A percentile compares a stretch with the other conserved stretches of the same genome.
These are phyloP conservation scores for Arabis hirsuta DNA, from an alignment of 345 rosid genomes.

Conservation along the genomic window DNA sequence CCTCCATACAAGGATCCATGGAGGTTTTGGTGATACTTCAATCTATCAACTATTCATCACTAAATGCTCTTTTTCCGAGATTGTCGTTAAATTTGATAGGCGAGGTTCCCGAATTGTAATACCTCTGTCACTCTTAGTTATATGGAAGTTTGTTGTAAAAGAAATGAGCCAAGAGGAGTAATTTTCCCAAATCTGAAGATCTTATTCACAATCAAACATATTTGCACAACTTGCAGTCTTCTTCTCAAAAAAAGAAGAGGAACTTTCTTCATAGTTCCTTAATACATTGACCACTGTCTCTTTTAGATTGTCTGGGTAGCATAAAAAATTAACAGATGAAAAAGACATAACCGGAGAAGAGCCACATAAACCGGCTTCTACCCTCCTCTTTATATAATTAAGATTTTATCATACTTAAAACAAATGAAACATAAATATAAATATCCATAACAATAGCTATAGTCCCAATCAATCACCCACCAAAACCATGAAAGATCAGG, in stretches of 20 bases:
- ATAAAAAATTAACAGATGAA: conserved; percentile 15
- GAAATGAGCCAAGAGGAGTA: conserved; percentile 4
- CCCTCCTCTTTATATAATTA: conserved; percentile 32
- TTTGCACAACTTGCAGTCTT: neutral
- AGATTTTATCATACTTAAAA: conserved; percentile 18
- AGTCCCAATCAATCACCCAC: conserved; percentile 28
- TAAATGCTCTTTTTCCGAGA: neutral
- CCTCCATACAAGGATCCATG: conserved; percentile 98
- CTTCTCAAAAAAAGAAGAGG: neutral
- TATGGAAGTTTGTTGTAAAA: conserved; percentile 1
- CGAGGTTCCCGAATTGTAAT: conserved; percentile 2
- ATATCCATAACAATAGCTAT: conserved; percentile 19
- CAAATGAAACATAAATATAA: conserved; percentile 25
- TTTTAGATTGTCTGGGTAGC: conserved; percentile 12
- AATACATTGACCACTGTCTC: no score
- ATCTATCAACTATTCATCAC: conserved; percentile 10
- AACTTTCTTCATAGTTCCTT: neutral
- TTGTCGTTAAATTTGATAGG: conserved; percentile 24
- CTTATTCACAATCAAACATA: conserved; percentile 1
- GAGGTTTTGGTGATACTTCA: conserved; percentile 86
- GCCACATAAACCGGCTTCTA: conserved; percentile 43
- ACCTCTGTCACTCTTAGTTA: conserved; percentile 5
- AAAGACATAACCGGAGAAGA: conserved; percentile 35
- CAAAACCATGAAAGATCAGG: conserved; percentile 39
- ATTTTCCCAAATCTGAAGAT: conserved; percentile 7